Evolutionary conservation across 202 grass and related monocot genomes (phyloP), one percentile per base, ranked within the genome.

Genomic region (Thinopyrum obtusiflorum): DNA sequence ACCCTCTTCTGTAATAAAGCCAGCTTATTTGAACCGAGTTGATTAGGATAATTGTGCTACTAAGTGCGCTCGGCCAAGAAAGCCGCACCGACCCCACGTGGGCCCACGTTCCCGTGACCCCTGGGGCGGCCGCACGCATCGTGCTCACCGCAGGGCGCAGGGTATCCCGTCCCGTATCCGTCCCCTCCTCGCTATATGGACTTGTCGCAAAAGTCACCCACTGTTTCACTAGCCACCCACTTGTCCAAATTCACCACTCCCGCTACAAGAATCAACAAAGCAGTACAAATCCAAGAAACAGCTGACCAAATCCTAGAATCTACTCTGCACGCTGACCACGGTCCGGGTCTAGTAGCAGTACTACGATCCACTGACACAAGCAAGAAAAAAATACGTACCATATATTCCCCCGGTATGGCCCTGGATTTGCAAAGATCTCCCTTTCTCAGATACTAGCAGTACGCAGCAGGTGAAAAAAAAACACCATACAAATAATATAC

Each of bases 401-500:
- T 18, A 53, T 53, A 53, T 85, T 84, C 32, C 11, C 40, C 82
- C 63, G 71, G 89, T 69, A 85, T 85, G 89, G 86, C 57, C 82
- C 72, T 20, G 82, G 82, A 91, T 88, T 77, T 61, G 76, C 80
- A 62, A 17, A 47, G 80, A 90, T 87, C 84, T 12, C n/a, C 14
- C 66, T 63, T 79, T 74, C 25, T 35, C 51, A 62, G 80, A 76
- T 51, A 66, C 80, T 40, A 71, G 2, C 37, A 10, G 10, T 3
- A 26, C 11, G 27, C 1, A 67, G 29, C 42, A 35, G 24, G 21
- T 11, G 11, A 27, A 51, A 39, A 42, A 42, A 53, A 17, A n/a
- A 26, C 40, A 9, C 1, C 42, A 37, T 80, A 15, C 36, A 55
- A n/a, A 0, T 57, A n/a, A 8, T 57, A n/a, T 57, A 57, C 7